Percentiles rank a stretch among this genome's conserved stretches.
These are phyloP conservation scores for Daldinia loculata DNA, from an alignment of 495 filamentous ascomycete genomes.

Conservation along the genomic window DNA sequence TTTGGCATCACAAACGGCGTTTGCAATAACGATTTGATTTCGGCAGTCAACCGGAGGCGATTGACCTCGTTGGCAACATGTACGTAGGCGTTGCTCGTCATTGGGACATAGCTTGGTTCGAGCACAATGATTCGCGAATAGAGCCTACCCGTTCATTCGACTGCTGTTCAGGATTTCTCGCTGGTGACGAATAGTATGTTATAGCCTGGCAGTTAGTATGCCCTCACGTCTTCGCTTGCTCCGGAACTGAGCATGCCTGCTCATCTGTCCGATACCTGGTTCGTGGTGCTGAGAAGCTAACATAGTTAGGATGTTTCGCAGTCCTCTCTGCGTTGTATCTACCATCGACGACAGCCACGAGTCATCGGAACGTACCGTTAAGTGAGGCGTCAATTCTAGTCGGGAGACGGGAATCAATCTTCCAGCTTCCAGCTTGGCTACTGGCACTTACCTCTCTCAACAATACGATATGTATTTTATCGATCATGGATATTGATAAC, in stretches of 20 bases:
- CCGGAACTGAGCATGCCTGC: background rate
- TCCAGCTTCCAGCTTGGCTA: background rate
- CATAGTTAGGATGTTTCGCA: slow-evolving; percentile 11
- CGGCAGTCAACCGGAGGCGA: slow-evolving; percentile 32
- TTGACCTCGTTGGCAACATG: slow-evolving; percentile 36
- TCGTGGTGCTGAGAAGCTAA: slow-evolving; percentile 15
- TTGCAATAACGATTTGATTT: slow-evolving; percentile 44
- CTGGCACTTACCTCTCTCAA: background rate
- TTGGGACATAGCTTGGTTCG: slow-evolving; percentile 35
- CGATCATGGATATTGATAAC: background rate
- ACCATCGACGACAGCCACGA: slow-evolving; percentile 4
- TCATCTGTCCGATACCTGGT: background rate
- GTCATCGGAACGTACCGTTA: slow-evolving; percentile 18
- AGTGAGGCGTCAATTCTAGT: slow-evolving; percentile 8
- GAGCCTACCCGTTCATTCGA: slow-evolving; percentile 40
- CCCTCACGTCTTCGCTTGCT: background rate
- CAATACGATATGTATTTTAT: slow-evolving; percentile 1
- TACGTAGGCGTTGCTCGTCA: slow-evolving; percentile 42
- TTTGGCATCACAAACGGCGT: slow-evolving; percentile 45
- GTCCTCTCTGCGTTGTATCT: slow-evolving; percentile 18
- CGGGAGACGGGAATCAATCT: slow-evolving; percentile 7
- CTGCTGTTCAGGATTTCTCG: slow-evolving; percentile 6
- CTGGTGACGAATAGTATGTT: slow-evolving; percentile 32
- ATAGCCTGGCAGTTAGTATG: slow-evolving; percentile 4
- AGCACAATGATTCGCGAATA: slow-evolving; percentile 40